Base-by-base conservation (phyloP, 1,284 basidiomycete genomes). In the Limonomyces culmigenus region DNA sequence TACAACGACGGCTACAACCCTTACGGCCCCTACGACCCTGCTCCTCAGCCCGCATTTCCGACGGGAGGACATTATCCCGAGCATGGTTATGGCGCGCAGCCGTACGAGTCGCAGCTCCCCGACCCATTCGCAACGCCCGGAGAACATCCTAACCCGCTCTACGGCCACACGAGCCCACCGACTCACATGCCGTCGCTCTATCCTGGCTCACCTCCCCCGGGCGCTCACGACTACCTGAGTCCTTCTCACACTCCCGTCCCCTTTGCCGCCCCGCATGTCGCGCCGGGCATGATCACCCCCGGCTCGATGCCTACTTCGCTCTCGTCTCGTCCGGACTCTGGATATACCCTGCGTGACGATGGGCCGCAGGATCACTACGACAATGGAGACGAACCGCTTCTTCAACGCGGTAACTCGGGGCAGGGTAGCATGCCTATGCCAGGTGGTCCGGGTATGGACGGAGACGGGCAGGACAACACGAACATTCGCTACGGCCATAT, bases 401-500 rank as follows among this genome's bases (percentile, higher is more conserved):
- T 80, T 25, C 52, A 63, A 5, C 57, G 73, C 12, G 64, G 71
- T 36, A 47, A 47, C 12, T 42, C 45, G 27, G 30, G 21, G 41
- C 39, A 31, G 56, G 16, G 42, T 39, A 13, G 43, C 52, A 39
- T 50, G 55, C n/a, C 23, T 1, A 41, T 67, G 5, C 60, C 61
- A 0, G 67, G 70, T 13, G 56, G 53, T 10, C 68, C 44, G 59
- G 54, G 56, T 13, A 54, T 56, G 11, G 50, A 53, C 13, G 36
- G 45, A 16, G 63, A 66, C 30, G 57, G 55, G 13, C 50, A 47
- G 34, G 50, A 46, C 3, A 64, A 65, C 37, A 63, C 48, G 43
- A 76, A 78, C 43, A 80, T 81, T 38, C 59, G 74, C 20, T 93
- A 91, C 51, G 89, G 89, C 0, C 61, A 76, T 3, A 84, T 92